These are phyloP conservation scores for Naegleria lovaniensis DNA, from an alignment of 208 protist genomes.

Conservation along the genomic window DNA sequence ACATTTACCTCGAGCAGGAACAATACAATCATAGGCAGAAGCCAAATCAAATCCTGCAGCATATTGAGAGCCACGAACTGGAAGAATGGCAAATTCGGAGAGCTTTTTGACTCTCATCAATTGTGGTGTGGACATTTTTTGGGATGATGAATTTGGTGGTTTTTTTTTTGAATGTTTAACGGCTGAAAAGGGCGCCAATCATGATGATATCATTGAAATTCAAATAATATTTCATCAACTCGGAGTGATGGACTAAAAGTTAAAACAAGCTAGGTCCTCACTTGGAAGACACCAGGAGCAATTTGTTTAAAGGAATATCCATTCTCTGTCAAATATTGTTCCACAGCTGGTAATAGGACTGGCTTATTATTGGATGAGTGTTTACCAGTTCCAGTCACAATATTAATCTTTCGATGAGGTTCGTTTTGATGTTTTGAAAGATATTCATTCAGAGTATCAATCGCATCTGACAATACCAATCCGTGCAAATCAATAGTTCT, in stretches of 20 bases:
- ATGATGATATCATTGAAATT: no score
- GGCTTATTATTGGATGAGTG: not conserved
- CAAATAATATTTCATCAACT: no score
- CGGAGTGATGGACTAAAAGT: no score
- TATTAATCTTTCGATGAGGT: not conserved
- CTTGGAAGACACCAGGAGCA: not conserved
- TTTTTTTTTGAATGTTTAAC: no score
- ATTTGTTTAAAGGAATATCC: not conserved
- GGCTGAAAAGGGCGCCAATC: no score
- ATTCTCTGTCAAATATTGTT: not conserved
- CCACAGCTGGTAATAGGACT: not conserved
- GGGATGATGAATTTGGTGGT: no score
- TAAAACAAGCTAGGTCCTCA: not conserved
- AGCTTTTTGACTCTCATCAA: not conserved
- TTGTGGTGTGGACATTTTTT: not conserved
- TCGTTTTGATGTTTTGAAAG: not conserved
- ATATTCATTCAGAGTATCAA: not conserved
- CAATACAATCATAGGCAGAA: not conserved
- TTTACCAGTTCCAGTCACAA: not conserved
- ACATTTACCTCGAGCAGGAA: not conserved
- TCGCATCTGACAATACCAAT: not conserved
- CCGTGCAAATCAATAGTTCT: not conserved
- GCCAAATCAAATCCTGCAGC: slow-evolving; percentile 30
- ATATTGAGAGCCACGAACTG: not conserved
- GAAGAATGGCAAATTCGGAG: not conserved